Evolutionary conservation across 2,329 filamentous ascomycete species (phyloP), one percentile per base, ranked within the genome.

Genomic region (Penicillium sp.): DNA sequence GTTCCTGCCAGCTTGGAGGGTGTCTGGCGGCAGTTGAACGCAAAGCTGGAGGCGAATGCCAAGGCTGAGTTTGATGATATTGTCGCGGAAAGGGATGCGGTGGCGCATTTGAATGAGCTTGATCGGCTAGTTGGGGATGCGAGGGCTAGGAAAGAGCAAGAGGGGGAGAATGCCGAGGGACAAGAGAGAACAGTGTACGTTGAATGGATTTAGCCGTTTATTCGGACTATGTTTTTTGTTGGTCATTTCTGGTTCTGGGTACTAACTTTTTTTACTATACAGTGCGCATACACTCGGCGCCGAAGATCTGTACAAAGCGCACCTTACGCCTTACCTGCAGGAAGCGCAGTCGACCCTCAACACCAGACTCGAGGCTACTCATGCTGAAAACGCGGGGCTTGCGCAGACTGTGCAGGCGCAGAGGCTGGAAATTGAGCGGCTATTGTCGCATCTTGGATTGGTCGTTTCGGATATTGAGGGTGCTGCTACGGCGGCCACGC

Each of bases 1-100:
- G 83, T 83, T 12, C 81, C 84, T 1, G 81, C 80, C 27, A 80
- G 80, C 42, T 67, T 88, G 57, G 81, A 85, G 65, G 77, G 78
- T 4, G 75, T 88, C 23, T 84, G 84, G 74, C 76, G 80, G 54
- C 83, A 87, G 62, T 79, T 88, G 62, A 82, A 83, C 42, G 78
- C 80, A 50, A 81, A 85, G 63, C 70, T 88, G 52, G 83, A 85
- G 62, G 80, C 82, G 61, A 80, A 80, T 51, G 84, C 83, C 61
- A 80, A 75, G 69, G 78, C 78, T 17, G 83, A 87, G 63, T 88
- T 88, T 69, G 83, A 86, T n/a, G 79, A 80, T 47, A 84, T 88
- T 56, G 64, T 87, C 59, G 71, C 70, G 31, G 82, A 86, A 64
- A 73, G 84, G 51, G 77, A 83, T 57, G 84, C 86, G 2, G 77